These are phyloP conservation scores for Vinca major DNA, from an alignment of 305 asterid species.

Conservation along the genomic window DNA sequence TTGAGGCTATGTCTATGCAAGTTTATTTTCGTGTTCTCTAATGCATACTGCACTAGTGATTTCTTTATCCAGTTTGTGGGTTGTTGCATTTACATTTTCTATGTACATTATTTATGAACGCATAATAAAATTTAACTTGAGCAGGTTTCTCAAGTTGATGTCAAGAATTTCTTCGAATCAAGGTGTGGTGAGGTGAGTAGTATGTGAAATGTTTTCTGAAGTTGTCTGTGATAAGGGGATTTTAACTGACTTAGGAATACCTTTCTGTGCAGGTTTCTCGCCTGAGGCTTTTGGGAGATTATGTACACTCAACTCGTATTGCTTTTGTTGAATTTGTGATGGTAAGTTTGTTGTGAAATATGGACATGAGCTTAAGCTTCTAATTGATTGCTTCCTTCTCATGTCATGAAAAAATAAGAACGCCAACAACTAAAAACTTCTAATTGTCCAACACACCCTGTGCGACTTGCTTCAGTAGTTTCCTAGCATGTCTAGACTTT, in stretches of 20 bases:
- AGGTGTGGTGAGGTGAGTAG: slow-evolving; percentile 78
- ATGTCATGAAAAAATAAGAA: background rate
- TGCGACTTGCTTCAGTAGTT: background rate
- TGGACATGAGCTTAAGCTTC: background rate
- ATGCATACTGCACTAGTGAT: background rate
- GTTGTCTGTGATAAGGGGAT: slow-evolving; percentile 7
- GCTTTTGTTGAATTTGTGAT: slow-evolving; percentile 80
- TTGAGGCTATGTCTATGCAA: background rate
- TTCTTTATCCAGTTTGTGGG: slow-evolving; percentile 1
- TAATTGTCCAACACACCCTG: background rate
- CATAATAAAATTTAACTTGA: slow-evolving; percentile 7
- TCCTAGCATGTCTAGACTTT: background rate
- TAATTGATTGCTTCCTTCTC: background rate
- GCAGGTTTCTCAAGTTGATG: slow-evolving; percentile 76
- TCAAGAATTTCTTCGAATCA: slow-evolving; percentile 71
- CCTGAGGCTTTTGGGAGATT: slow-evolving; percentile 91
- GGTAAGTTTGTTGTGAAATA: slow-evolving; percentile 32
- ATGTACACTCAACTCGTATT: slow-evolving; percentile 79
- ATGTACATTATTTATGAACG: background rate
- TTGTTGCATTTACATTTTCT: background rate
- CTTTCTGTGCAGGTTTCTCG: slow-evolving; percentile 67
- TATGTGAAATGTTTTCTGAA: slow-evolving; percentile 16
- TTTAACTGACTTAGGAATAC: slow-evolving; percentile 3
- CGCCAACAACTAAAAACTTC: background rate
- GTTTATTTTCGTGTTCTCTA: background rate